Evolutionary conservation across 2,329 filamentous ascomycete species (phyloP), one percentile per base, ranked within the genome.

Genomic region (Botrytis galanthina): DNA sequence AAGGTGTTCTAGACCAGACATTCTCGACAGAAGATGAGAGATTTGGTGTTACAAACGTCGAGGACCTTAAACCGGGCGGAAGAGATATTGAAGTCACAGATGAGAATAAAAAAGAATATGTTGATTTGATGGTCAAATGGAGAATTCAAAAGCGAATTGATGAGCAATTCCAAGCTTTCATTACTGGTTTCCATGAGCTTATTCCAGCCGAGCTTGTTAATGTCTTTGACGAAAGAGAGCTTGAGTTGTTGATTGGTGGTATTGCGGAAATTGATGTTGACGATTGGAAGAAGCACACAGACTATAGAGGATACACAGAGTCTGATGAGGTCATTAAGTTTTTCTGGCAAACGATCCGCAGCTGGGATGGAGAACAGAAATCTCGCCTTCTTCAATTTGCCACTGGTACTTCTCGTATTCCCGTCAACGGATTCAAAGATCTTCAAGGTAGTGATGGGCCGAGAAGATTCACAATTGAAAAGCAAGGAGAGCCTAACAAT

Each of bases 201-300:
- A 98, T 99, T 74, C 96, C 96, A 4, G 91, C 95, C 72, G 96
- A 99, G 81, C 88, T 99, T 69, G 95, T 99, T 83, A 98, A 98
- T 79, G 96, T 99, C 59, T 99, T 99, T 80, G 96, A 99, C 81
- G 96, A 99, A 86, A 93, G 96, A 80, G 96, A 99, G 84, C 87
- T 99, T 66, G 96, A 99, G 84, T 85, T 99, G 78, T 88, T 99
- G 78, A 98, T 99, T 81, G 96, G 96, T 77, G 96, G 96, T 87
- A 99, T 99, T 79, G 96, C 96, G n/a, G 96, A 99, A 84, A 99
- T 99, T 78, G 96, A 99, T 80, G 95, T 99, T 26, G 96, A 99
- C 75, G 96, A 99, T 84, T 99, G 96, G 96, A 98, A 99, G 92
- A 99, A 99, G 87, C 96, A 99, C 85, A 99, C 96, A 64, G 96